Percentiles rank a stretch among this genome's conserved stretches.
phyloP scores from a whole-genome alignment of 108 stramenopile species.

The Cylindrotheca fusiformis region DNA sequence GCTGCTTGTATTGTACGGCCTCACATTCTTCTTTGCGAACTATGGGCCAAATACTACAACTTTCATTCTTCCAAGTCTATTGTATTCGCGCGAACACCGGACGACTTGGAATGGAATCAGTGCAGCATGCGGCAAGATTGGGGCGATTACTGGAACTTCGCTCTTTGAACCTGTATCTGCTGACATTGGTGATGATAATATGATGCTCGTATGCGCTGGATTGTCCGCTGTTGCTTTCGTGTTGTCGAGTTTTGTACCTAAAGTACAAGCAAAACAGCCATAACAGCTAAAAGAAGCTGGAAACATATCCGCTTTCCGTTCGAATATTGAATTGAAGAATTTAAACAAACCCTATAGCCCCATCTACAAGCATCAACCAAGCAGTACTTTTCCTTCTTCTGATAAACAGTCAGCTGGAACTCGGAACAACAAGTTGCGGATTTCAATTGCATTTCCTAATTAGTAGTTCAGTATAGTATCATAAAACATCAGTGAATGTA shows the following conservation, averaged over 20 bases:
- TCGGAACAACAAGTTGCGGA: too few relatives aligned
- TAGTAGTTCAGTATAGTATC: too few relatives aligned
- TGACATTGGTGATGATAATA: slow-evolving; percentile 37
- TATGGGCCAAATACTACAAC: slow-evolving; percentile 71
- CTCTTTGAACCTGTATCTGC: slow-evolving; percentile 44
- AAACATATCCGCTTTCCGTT: too few relatives aligned
- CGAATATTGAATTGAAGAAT: too few relatives aligned
- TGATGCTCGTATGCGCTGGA: slow-evolving; percentile 48
- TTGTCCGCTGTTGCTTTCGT: slow-evolving; percentile 37
- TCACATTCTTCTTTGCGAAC: slow-evolving; percentile 61
- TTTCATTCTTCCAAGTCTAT: slow-evolving; percentile 60
- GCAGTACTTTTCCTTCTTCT: too few relatives aligned
- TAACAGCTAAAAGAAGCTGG: too few relatives aligned
- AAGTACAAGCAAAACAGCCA: slow-evolving; percentile 2
- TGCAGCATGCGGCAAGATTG: slow-evolving; percentile 60
- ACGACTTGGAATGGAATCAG: slow-evolving; percentile 64
- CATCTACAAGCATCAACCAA: too few relatives aligned
- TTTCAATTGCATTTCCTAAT: too few relatives aligned
- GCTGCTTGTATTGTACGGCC: slow-evolving; percentile 45
- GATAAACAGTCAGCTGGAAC: too few relatives aligned
- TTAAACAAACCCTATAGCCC: too few relatives aligned
- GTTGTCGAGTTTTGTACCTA: slow-evolving; percentile 43
- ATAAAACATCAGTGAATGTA: too few relatives aligned
- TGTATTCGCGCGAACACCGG: slow-evolving; percentile 52
- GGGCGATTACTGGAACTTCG: slow-evolving; percentile 49